A percentile compares a stretch with the other conserved stretches of the same genome.
These are phyloP conservation scores for Amauroascus niger DNA, from an alignment of 2,329 filamentous ascomycete genomes.

Conservation along the genomic window DNA sequence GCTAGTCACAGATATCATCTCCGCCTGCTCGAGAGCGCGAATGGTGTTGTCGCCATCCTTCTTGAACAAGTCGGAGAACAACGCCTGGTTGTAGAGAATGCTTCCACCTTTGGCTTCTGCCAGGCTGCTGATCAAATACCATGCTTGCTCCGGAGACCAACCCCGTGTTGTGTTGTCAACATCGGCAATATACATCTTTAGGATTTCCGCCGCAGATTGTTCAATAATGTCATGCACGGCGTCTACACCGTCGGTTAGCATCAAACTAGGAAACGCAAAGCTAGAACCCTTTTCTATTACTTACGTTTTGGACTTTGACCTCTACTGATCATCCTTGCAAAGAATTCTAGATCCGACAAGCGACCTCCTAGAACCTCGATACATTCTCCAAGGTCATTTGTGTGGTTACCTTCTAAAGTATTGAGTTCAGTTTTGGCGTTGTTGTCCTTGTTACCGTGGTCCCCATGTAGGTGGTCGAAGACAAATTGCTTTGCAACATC, in stretches of 20 bases:
- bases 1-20: slow-evolving; percentile 69
- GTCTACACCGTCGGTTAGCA: slow-evolving; percentile 32
- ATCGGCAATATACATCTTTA: slow-evolving; percentile 79
- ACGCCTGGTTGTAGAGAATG: slow-evolving; percentile 75
- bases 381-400: slow-evolving; percentile 66
- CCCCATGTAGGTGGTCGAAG: slow-evolving; percentile 60
- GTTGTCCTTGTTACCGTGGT: slow-evolving; percentile 24
- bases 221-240: slow-evolving; percentile 83
- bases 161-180: slow-evolving; percentile 48
- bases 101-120: slow-evolving; percentile 48
- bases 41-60: slow-evolving; percentile 64
- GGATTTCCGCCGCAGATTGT: slow-evolving; percentile 77
- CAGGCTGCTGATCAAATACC: slow-evolving; percentile 74
- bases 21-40: slow-evolving; percentile 70
- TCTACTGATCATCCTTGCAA: slow-evolving; percentile 78
- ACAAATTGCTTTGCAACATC: slow-evolving; percentile 84
- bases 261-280: not conserved
- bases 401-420: slow-evolving; percentile 34
- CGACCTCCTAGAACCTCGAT: slow-evolving; percentile 79
- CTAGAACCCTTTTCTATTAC: slow-evolving; percentile 8
- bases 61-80: slow-evolving; percentile 67
- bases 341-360: slow-evolving; percentile 88
- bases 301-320: slow-evolving; percentile 65
- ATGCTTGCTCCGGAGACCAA: slow-evolving; percentile 81
- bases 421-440: slow-evolving; percentile 25